A percentile compares a stretch with the other conserved stretches of the same genome.
Evolutionary conservation across 352 stramenopile genomes (phyloP).

Genomic region (Peronosclerospora sorghi): DNA sequence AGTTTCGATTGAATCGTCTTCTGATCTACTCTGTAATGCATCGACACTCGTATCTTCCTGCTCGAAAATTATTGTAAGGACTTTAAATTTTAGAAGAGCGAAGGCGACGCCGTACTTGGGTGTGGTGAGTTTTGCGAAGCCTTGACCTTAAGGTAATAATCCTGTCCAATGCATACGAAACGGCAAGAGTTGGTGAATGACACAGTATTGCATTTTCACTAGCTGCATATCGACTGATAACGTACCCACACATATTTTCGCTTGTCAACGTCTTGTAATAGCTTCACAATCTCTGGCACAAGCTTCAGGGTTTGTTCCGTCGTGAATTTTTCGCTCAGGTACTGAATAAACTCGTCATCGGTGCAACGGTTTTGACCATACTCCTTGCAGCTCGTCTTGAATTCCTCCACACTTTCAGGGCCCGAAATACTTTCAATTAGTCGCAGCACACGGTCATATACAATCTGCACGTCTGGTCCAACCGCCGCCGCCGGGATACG

Average conservation of each 20-base stretch:
- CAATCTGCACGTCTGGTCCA: slow-evolving; percentile 67
- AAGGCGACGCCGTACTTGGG: slow-evolving; percentile 30
- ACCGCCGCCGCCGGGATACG: slow-evolving; percentile 61
- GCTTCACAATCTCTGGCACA: slow-evolving; percentile 73
- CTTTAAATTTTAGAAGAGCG: slow-evolving; percentile 43
- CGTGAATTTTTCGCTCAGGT: slow-evolving; percentile 63
- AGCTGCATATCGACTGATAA: slow-evolving; percentile 2
- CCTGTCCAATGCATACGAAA: slow-evolving; percentile 18
- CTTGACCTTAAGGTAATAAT: slow-evolving; percentile 72
- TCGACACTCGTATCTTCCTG: background rate
- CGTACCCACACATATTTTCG: slow-evolving; percentile 75
- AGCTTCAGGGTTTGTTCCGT: slow-evolving; percentile 58
- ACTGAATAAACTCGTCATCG: slow-evolving; percentile 57
- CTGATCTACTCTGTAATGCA: slow-evolving; percentile 1
- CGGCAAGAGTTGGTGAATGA: slow-evolving; percentile 5
- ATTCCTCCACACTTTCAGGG: slow-evolving; percentile 52
- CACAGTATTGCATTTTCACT: background rate
- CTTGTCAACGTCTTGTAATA: slow-evolving; percentile 75
- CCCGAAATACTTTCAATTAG: slow-evolving; percentile 59
- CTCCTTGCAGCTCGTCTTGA: slow-evolving; percentile 80
- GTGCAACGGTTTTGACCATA: slow-evolving; percentile 75
- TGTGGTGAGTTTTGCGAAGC: slow-evolving; percentile 23
- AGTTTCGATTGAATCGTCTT: slow-evolving; percentile 12
- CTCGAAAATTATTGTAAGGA: background rate
- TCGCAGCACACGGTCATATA: slow-evolving; percentile 74